Percentiles rank a stretch among this genome's conserved stretches.
Conservation (phyloP, 169 alveolate genomes). For the Babesia microti region DNA sequence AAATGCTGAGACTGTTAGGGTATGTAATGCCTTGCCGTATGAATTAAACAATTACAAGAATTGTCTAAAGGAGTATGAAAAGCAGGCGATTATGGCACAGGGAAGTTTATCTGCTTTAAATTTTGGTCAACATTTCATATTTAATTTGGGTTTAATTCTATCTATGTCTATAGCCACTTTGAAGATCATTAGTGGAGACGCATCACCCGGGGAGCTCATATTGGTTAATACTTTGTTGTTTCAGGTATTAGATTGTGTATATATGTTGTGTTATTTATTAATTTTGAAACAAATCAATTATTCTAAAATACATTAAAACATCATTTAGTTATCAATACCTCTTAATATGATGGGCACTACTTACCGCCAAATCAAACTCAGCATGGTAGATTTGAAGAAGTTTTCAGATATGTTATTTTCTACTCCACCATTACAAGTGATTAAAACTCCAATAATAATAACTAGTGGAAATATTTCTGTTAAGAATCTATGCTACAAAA, state of each 20-base stretch:
- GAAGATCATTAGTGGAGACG: conserved; percentile 37
- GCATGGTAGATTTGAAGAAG: conserved; percentile 57
- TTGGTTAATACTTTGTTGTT: conserved; percentile 57
- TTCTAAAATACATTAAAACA: too few species aligned
- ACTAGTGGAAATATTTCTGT: conserved; percentile 32
- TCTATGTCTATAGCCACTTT: conserved; percentile 50
- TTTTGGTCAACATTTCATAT: conserved; percentile 59
- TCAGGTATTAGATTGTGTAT: too few species aligned
- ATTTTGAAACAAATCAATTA: too few species aligned
- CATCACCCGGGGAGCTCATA: conserved; percentile 49
- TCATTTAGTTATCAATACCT: conserved; percentile 62
- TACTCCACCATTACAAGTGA: conserved; percentile 29
- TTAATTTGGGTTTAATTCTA: conserved; percentile 52
- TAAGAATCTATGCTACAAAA: conserved; percentile 31
- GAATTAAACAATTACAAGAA: conserved; percentile 49
- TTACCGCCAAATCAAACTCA: conserved; percentile 57
- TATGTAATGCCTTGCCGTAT: conserved; percentile 49
- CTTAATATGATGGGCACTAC: conserved; percentile 66
- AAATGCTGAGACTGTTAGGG: conserved; percentile 66
- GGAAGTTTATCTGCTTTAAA: conserved; percentile 55
- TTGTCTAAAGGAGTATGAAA: conserved; percentile 55
- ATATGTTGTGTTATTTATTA: too few species aligned
- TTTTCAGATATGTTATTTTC: conserved; percentile 22
- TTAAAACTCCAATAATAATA: conserved; percentile 18
- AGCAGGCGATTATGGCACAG: conserved; percentile 56